These are phyloP conservation scores for Ambrosiella beaveri DNA, from an alignment of 2,329 filamentous ascomycete genomes.

Conservation along the genomic window DNA sequence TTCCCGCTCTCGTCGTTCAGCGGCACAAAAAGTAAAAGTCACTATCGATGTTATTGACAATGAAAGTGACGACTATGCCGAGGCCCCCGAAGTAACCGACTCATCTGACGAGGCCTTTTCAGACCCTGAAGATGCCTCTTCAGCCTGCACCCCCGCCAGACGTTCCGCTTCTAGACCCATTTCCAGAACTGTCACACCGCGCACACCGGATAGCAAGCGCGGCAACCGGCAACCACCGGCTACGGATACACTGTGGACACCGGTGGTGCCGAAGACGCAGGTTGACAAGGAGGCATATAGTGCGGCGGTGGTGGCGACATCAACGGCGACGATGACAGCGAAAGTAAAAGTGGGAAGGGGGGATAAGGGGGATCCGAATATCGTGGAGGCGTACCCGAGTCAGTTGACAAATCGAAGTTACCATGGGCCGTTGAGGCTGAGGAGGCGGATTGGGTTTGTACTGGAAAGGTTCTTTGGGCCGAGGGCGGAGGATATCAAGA, in stretches of 20 bases:
- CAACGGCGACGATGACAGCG: conserved; percentile 6
- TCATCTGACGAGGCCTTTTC: not conserved
- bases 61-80: conserved; percentile 21
- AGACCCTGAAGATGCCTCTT: conserved; percentile 1
- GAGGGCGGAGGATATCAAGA: conserved; percentile 13
- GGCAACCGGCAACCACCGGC: too few species aligned
- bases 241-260: not conserved
- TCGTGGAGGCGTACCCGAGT: conserved; percentile 19
- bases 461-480: conserved; percentile 17
- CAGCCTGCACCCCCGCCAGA: not conserved
- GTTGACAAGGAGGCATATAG: not conserved
- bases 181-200: not conserved
- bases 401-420: conserved; percentile 18
- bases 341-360: conserved; percentile 12
- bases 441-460: conserved; percentile 15
- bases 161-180: not conserved
- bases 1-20: conserved; percentile 4
- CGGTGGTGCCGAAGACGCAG: not conserved
- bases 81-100: conserved; percentile 18
- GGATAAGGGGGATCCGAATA: conserved; percentile 9
- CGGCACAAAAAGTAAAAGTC: not conserved
- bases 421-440: conserved; percentile 21
- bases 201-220: too few species aligned
- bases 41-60: conserved; percentile 16
- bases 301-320: conserved; percentile 17